Percentiles rank a stretch among this genome's conserved stretches.
These are phyloP conservation scores for Pythium utonaiense DNA, from an alignment of 352 stramenopile species.

Conservation along the genomic window DNA sequence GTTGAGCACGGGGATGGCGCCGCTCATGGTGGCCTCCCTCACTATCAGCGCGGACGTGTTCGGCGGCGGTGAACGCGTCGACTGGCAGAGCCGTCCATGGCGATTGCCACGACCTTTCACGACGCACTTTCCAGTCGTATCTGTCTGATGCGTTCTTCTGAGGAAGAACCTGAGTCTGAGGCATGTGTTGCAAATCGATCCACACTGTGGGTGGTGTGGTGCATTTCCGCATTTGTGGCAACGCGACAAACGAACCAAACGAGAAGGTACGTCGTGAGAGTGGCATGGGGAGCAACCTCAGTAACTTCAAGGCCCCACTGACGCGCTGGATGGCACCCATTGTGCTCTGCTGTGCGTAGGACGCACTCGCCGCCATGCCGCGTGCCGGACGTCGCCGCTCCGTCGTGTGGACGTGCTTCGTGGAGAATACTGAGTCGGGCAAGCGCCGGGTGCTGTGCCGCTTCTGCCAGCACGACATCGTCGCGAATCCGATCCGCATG, in stretches of 20 bases:
- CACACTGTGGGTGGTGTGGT: neutral
- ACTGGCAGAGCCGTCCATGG: neutral
- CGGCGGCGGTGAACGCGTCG: neutral
- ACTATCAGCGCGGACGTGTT: no score
- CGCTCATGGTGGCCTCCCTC: neutral
- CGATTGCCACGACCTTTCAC: conserved; percentile 9
- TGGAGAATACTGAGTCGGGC: conserved; percentile 28
- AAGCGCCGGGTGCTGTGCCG: conserved; percentile 46
- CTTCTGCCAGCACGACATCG: conserved; percentile 43
- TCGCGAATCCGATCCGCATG: conserved; percentile 43
- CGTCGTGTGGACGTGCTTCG: conserved; percentile 44
- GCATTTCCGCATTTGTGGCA: conserved; percentile 6
- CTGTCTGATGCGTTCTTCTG: no score
- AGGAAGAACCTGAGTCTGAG: neutral
- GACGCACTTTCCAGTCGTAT: neutral
- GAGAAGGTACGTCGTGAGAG: neutral
- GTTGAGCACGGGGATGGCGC: conserved; percentile 47
- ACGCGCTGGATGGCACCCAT: no score
- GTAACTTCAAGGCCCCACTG: neutral
- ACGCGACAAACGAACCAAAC: conserved; percentile 3
- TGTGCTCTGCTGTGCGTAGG: neutral
- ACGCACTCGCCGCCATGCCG: conserved; percentile 17
- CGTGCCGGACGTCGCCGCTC: conserved; percentile 36
- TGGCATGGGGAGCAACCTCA: neutral
- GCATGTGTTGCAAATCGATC: neutral